Evolutionary conservation across 768 basidiomycete species (phyloP).

Genomic region (Rhizopogon salebrosus): DNA sequence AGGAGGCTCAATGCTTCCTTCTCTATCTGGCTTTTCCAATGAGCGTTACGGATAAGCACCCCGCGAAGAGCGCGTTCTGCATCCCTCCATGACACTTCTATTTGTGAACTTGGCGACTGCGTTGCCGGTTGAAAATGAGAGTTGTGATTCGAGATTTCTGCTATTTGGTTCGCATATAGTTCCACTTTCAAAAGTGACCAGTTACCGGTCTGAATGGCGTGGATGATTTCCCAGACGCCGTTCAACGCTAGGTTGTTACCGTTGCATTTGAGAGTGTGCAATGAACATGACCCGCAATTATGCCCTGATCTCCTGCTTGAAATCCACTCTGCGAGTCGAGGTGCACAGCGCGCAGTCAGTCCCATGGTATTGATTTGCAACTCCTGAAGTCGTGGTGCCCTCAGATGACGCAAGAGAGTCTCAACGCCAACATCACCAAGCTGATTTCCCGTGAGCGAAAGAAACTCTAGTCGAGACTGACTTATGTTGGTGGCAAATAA

Average conservation of each 20-base stretch:
- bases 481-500: constrained; percentile 49
- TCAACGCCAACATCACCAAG: constrained; percentile 47
- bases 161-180: constrained; percentile 39
- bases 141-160: constrained; percentile 9
- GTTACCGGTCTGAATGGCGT: constrained; percentile 43
- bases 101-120: constrained; percentile 13
- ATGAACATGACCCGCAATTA: constrained; percentile 27
- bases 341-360: constrained; percentile 39
- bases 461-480: constrained; percentile 41
- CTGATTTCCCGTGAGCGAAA: constrained; percentile 48
- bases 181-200: constrained; percentile 47
- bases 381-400: constrained; percentile 42
- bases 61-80: constrained; percentile 28
- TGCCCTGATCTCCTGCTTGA: constrained; percentile 27
- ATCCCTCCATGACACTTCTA: constrained; percentile 28
- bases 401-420: constrained; percentile 44
- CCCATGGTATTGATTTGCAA: constrained; percentile 48
- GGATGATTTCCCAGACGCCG: constrained; percentile 42
- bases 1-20: constrained; percentile 48
- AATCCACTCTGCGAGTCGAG: constrained; percentile 44
- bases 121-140: constrained; percentile 8
- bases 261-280: constrained; percentile 48
- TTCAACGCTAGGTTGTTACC: constrained; percentile 50
- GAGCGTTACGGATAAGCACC: constrained; percentile 40
- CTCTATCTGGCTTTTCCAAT: constrained; percentile 39